Evolutionary conservation across 2,329 filamentous ascomycete genomes (phyloP).

Genomic region (Dactylellina leptospora): DNA sequence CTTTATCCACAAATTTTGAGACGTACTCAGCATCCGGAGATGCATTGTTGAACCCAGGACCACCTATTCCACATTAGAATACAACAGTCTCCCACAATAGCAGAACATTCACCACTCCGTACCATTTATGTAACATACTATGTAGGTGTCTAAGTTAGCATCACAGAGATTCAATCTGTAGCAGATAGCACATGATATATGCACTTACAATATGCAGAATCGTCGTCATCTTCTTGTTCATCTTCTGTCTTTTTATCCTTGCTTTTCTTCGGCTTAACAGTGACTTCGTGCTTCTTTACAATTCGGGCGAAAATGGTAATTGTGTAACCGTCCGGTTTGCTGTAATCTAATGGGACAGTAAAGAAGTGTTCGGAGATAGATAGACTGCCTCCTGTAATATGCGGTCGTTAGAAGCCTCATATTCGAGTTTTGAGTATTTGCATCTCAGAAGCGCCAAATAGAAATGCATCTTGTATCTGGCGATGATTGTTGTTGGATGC

Average conservation of each 20-base stretch:
- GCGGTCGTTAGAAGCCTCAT: no score
- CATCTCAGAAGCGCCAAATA: no score
- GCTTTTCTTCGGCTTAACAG: constrained; percentile 35
- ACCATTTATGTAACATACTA: constrained; percentile 48
- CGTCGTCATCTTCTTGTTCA: background rate
- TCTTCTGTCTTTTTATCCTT: background rate
- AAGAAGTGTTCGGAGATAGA: constrained; percentile 45
- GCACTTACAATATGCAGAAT: constrained; percentile 33
- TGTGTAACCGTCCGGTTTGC: constrained; percentile 11
- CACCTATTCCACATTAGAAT: constrained; percentile 5
- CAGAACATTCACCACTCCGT: background rate
- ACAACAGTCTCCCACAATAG: background rate
- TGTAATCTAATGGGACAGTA: constrained; percentile 30
- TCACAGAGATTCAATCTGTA: background rate
- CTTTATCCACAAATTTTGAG: constrained; percentile 35
- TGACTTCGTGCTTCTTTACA: constrained; percentile 34
- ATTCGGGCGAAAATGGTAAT: constrained; percentile 47
- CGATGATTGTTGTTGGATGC: background rate
- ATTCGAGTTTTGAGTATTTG: no score
- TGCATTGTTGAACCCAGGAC: constrained; percentile 41
- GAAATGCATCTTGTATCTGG: background rate
- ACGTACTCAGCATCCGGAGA: constrained; percentile 30
- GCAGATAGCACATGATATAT: background rate
- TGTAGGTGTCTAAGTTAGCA: background rate
- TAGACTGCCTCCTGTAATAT: no score